Conservation (phyloP, 495 filamentous ascomycete genomes). For the Penicillium egyptiacum region DNA sequence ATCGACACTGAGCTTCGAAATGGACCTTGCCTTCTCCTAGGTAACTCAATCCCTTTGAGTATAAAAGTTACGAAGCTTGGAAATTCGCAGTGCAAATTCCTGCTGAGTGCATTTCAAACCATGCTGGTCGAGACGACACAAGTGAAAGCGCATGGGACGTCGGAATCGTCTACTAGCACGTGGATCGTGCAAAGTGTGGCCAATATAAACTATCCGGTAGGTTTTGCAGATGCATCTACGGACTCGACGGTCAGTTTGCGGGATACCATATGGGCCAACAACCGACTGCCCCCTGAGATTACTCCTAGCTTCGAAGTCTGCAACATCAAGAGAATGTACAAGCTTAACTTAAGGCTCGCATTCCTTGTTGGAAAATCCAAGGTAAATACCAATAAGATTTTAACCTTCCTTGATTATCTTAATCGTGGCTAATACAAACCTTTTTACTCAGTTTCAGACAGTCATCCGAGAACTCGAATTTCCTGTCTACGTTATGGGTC, state of each 20-base stretch:
- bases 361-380: background rate
- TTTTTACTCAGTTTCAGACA: background rate
- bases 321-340: constrained; percentile 9
- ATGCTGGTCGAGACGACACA: constrained; percentile 8
- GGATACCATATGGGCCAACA: background rate
- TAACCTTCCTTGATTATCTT: background rate
- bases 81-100: background rate
- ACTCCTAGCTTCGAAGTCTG: constrained; percentile 9
- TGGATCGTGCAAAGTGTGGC: constrained; percentile 8
- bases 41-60: background rate
- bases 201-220: background rate
- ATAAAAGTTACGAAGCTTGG: background rate
- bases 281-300: background rate
- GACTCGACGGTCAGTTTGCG: background rate
- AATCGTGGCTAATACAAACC: background rate
- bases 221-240: background rate
- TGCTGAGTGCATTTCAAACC: constrained; percentile 4
- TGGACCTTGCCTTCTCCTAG: constrained; percentile 1
- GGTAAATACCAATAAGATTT: background rate
- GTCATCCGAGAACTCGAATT: constrained; percentile 4
- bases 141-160: background rate
- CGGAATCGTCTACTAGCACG: background rate
- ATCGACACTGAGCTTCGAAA: background rate
- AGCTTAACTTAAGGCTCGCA: background rate
- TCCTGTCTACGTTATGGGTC: constrained; percentile 3